Evolutionary conservation across 108 stramenopile species (phyloP), one percentile per base, ranked within the genome.

Genomic region (Asterionellopsis glacialis): DNA sequence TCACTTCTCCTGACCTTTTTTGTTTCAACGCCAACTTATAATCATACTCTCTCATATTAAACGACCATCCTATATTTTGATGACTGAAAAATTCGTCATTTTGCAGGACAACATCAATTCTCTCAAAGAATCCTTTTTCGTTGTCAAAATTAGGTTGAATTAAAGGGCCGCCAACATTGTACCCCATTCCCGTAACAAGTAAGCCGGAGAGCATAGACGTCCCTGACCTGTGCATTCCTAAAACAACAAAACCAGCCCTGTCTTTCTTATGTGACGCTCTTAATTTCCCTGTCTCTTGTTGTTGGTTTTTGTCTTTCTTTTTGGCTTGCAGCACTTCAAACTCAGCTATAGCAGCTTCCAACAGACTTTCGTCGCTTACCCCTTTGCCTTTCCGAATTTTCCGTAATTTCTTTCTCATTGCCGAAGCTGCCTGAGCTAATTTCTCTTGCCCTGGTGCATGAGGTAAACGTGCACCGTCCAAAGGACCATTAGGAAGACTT

Each of bases 191-290:
- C 24, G 72, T 67, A 16, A 72, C 73, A 25, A 95, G 61, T 12
- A 95, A 58, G 23, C 94, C 90, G 1, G 84, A 72, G 23, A 95
- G 64, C 83, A 84, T 76, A 26, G 75, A 84, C 6, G 94, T 95
- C 45, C 89, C 90, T 33, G 80, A 82, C 13, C 94, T 65, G 54
- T 95, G 94, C 94, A 95, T 95, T 23, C 94, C 94, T 65, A 95
- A 55, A 9, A 95, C 85, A 23, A 92, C 63, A 44, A 89, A 79
- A 42, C 91, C 91, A 18, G 70, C 64, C 27, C 28, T 55, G 57
- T 61, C 45, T 55, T 68, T 61, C 21, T 47, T 43, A 10, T 51
- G 13, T 26, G 51, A 10, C 10, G 19, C 53, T 45, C 1, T 25
- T 12, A 51, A 48, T 21, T 42, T 40, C 1, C 58, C 45, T 1